Conservation (phyloP, 2,329 filamentous ascomycete species). For the Colletotrichum costaricense region DNA sequence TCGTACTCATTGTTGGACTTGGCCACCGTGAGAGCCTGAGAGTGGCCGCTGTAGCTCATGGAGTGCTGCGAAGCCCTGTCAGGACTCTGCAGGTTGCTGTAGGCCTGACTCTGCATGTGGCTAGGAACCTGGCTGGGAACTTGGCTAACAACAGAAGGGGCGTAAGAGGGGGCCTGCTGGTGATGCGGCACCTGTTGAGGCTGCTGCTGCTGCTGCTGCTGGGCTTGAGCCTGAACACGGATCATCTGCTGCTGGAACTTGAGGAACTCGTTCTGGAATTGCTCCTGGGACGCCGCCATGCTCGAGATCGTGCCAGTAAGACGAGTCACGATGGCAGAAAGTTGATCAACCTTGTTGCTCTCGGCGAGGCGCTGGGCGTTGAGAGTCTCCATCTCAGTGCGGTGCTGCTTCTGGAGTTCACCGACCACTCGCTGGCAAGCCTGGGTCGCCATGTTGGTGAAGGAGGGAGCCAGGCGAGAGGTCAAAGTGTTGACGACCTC, state of each 20-base stretch:
- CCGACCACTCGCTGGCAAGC: constrained; percentile 75
- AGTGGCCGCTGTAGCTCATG: constrained; percentile 31
- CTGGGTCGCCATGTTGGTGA: constrained; percentile 73
- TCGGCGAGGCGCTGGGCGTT: constrained; percentile 63
- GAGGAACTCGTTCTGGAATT: constrained; percentile 74
- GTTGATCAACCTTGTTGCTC: constrained; percentile 76
- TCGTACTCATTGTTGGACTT: constrained; percentile 40
- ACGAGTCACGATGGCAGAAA: constrained; percentile 74
- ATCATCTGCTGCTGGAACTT: constrained; percentile 65
- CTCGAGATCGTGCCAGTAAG: constrained; percentile 76
- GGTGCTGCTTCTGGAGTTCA: constrained; percentile 74
- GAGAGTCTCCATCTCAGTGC: constrained; percentile 62
- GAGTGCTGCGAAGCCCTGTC: constrained; percentile 33
- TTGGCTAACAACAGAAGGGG: constrained; percentile 30
- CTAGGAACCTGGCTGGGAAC: constrained; percentile 20
- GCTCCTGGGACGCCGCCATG: constrained; percentile 75
- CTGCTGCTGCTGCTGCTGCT: constrained; percentile 33
- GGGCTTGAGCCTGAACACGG: constrained; percentile 51
- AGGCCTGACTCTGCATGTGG: constrained; percentile 38
- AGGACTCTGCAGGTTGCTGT: constrained; percentile 38
- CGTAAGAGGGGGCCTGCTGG: constrained; percentile 26
- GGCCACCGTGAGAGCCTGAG: constrained; percentile 34
- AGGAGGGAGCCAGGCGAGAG: constrained; percentile 72
- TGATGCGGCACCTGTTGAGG: constrained; percentile 30
- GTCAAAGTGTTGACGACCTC: constrained; percentile 73